These are phyloP conservation scores for Ophiostoma sp. DNA, from an alignment of 2,329 filamentous ascomycete genomes.

Conservation along the genomic window DNA sequence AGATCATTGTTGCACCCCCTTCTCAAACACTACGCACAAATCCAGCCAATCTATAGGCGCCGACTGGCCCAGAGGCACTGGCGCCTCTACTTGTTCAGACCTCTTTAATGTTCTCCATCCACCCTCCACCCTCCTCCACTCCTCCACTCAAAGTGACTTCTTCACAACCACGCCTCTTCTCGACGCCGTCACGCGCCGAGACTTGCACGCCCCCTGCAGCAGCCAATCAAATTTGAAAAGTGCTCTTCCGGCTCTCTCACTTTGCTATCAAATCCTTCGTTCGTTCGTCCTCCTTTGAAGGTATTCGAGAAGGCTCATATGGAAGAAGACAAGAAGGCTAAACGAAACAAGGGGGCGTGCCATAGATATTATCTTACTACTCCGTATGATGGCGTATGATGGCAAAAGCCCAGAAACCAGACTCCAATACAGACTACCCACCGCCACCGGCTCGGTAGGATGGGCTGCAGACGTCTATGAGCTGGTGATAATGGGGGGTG, in stretches of 20 bases:
- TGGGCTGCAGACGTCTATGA: background rate
- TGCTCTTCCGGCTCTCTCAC: no score
- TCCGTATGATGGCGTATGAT: no score
- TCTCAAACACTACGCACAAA: background rate
- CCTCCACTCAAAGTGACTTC: slow-evolving; percentile 5
- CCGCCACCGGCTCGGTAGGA: slow-evolving; percentile 7
- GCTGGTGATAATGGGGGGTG: background rate
- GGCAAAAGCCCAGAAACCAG: no score
- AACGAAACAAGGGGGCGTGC: background rate
- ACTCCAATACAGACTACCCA: background rate
- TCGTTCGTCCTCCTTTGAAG: no score
- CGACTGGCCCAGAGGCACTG: slow-evolving; percentile 15
- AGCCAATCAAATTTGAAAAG: slow-evolving; percentile 17
- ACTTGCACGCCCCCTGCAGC: slow-evolving; percentile 14
- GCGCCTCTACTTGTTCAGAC: background rate
- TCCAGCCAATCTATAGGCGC: slow-evolving; percentile 18
- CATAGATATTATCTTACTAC: no score
- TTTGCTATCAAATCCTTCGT: no score
- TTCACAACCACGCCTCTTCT: slow-evolving; percentile 12
- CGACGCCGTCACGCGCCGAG: slow-evolving; percentile 15
- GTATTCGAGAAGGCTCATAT: background rate
- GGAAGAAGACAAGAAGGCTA: background rate
- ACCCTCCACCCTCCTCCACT: background rate
- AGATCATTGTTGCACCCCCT: background rate
- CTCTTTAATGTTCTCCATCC: background rate